A percentile compares a stretch with the other conserved stretches of the same genome.
Conservation (phyloP, 495 filamentous ascomycete genomes). For the Geoglossum glabrum region DNA sequence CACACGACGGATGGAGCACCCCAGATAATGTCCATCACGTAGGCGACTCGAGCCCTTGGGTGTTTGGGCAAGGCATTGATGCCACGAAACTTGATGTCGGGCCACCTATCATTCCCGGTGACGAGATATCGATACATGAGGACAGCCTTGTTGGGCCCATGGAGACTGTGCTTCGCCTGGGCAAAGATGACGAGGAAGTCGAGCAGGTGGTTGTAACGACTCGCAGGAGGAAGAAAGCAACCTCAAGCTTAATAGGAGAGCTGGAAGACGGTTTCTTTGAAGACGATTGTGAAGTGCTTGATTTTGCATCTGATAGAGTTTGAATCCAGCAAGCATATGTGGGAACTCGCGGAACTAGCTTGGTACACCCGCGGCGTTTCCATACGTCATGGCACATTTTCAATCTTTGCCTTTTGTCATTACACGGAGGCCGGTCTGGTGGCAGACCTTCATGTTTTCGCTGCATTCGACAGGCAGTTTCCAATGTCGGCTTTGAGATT, state of each 20-base stretch:
- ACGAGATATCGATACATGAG: conserved; percentile 21
- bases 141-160: conserved; percentile 21
- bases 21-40: conserved; percentile 12
- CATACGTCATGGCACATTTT: background rate
- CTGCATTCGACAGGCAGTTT: background rate
- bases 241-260: conserved; percentile 19
- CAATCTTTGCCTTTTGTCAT: background rate
- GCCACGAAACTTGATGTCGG: conserved; percentile 39
- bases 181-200: conserved; percentile 42
- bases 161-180: conserved; percentile 30
- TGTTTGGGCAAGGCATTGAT: conserved; percentile 45
- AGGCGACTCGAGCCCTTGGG: conserved; percentile 32
- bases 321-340: conserved; percentile 14
- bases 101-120: conserved; percentile 15
- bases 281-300: conserved; percentile 80
- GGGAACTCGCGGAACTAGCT: background rate
- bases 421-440: background rate
- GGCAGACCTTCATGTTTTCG: background rate
- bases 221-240: conserved; percentile 39
- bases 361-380: background rate
- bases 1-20: background rate
- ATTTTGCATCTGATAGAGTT: conserved; percentile 73
- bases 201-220: conserved; percentile 70
- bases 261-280: conserved; percentile 80
- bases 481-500: background rate